Evolutionary conservation across 306 rosid genomes (phyloP).

Genomic region (Dalbergia oliveri): DNA sequence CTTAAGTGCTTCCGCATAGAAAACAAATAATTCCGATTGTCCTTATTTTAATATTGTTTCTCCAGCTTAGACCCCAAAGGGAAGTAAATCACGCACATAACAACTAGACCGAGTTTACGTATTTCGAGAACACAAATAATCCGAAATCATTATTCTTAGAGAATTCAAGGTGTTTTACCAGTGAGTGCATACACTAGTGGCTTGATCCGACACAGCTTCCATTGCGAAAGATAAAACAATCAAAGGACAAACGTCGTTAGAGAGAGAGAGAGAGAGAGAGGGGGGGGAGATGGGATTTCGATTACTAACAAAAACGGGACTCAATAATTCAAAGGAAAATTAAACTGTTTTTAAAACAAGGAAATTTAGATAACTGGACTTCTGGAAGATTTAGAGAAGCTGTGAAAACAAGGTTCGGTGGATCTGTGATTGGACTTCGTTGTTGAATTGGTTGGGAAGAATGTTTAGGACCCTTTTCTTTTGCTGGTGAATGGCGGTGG

Average conservation of each 20-base stretch:
- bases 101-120: not conserved
- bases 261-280: not conserved
- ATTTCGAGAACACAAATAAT: not conserved
- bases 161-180: slow-evolving; percentile 61
- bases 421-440: slow-evolving; percentile 32
- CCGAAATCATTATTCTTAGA: not conserved
- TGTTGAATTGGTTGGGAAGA: slow-evolving; percentile 33
- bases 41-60: not conserved
- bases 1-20: not conserved
- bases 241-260: slow-evolving; percentile 4
- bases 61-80: slow-evolving; percentile 2
- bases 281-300: not conserved
- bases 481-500: not conserved
- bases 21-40: slow-evolving; percentile 32
- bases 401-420: not conserved
- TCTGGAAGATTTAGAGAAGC: not conserved
- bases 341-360: no score
- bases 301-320: not conserved
- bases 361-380: not conserved
- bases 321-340: not conserved
- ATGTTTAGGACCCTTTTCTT: not conserved
- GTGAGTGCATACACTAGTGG: slow-evolving; percentile 71
- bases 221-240: slow-evolving; percentile 46
- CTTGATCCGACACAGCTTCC: slow-evolving; percentile 73
- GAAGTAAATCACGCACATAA: not conserved